phyloP scores from a whole-genome alignment of 345 rosid genomes.

The Salix brachista region DNA sequence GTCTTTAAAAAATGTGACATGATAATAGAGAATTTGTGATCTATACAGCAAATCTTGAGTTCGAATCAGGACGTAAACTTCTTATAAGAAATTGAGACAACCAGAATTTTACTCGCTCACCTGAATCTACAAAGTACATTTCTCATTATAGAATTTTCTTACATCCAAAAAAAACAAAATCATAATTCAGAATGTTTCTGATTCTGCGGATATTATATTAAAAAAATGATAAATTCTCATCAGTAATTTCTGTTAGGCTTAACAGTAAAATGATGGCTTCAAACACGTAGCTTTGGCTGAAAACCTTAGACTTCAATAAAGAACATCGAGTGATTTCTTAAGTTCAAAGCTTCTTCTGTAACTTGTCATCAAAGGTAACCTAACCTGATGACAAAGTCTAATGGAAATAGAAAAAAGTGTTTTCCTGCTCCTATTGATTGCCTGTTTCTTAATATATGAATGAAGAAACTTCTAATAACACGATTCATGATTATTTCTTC shows the following conservation, averaged over 20 bases:
- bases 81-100: rapidly evolving
- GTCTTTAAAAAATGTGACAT: no score
- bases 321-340: conserved; percentile 23
- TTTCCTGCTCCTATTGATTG: conserved; percentile 21
- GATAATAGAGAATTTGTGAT: no score
- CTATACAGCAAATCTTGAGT: rapidly evolving
- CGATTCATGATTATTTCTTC: conserved; percentile 27
- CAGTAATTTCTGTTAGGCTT: conserved; percentile 3
- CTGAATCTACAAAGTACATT: rapidly evolving
- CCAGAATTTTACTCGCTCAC: no score
- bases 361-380: conserved; percentile 33
- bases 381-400: not conserved
- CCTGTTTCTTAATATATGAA: conserved; percentile 13
- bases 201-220: not conserved
- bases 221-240: not conserved
- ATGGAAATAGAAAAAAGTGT: not conserved
- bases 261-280: conserved; percentile 20
- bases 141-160: no score
- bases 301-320: not conserved
- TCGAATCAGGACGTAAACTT: no score
- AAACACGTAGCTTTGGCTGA: conserved; percentile 12
- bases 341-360: conserved; percentile 25
- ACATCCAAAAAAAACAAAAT: not conserved
- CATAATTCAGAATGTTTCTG: not conserved
- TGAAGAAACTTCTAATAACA: conserved; percentile 15